Conservation (phyloP, 768 basidiomycete genomes). For the Strobilomyces confusus region DNA sequence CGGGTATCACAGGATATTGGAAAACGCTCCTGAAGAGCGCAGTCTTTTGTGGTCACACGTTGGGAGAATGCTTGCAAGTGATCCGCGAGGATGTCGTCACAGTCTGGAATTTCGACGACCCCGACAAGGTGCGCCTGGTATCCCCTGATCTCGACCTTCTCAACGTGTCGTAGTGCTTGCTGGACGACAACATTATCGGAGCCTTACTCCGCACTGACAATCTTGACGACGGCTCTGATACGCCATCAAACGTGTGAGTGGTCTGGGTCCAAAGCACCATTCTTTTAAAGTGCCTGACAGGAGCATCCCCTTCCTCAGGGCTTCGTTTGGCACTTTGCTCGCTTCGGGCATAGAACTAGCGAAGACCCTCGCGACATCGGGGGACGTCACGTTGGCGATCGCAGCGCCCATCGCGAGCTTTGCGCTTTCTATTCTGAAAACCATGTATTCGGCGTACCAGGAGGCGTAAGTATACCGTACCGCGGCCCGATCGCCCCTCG, state of each 20-base stretch:
- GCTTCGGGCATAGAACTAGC: not conserved
- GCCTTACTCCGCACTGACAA: constrained; percentile 3
- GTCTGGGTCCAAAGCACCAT: not conserved
- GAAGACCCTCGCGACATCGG: not conserved
- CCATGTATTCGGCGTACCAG: not conserved
- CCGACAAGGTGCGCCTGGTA: constrained; percentile 1
- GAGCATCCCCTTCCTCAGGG: not conserved
- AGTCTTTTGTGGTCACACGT: constrained; percentile 4
- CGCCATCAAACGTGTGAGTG: not conserved
- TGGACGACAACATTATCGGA: not conserved
- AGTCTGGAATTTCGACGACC: constrained; percentile 15
- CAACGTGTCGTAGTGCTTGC: constrained; percentile 4
- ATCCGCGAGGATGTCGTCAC: constrained; percentile 7
- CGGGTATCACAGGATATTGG: constrained; percentile 9
- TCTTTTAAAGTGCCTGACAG: not conserved
- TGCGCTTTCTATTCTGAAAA: not conserved
- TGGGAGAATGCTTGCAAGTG: constrained; percentile 9
- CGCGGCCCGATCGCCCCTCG: not conserved
- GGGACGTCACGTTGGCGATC: not conserved
- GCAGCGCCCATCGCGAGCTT: not conserved
- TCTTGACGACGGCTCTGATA: not conserved
- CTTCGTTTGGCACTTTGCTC: not conserved
- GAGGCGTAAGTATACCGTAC: constrained; percentile 6
- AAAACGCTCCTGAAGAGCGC: constrained; percentile 3
- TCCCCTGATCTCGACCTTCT: not conserved